These are phyloP conservation scores for Aspergillus unguis DNA, from an alignment of 2,329 filamentous ascomycete genomes.

Conservation along the genomic window DNA sequence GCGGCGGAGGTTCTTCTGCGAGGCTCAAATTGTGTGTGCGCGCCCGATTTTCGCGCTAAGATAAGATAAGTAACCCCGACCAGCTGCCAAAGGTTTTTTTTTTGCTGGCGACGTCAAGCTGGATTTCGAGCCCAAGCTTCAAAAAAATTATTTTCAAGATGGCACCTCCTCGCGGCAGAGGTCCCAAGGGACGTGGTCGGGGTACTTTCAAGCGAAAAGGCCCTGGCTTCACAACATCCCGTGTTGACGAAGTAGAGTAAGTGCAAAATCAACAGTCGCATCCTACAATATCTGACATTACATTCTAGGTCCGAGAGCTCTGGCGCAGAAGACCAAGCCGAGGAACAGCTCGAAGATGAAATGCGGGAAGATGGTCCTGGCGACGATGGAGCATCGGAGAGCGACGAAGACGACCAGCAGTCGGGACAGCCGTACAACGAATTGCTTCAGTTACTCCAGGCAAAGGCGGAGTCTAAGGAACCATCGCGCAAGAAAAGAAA, in stretches of 20 bases:
- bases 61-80: constrained; percentile 41
- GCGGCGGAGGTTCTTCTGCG: constrained; percentile 25
- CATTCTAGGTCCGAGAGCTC: constrained; percentile 27
- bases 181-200: constrained; percentile 30
- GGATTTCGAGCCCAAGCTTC: neutral
- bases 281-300: constrained; percentile 7
- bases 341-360: constrained; percentile 43
- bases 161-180: constrained; percentile 28
- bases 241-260: constrained; percentile 40
- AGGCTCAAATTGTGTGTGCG: constrained; percentile 42
- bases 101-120: neutral
- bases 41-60: constrained; percentile 47
- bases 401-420: constrained; percentile 43
- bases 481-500: constrained; percentile 55
- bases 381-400: constrained; percentile 39
- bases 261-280: constrained; percentile 13
- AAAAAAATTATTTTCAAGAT: constrained; percentile 16
- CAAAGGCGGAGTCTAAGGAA: constrained; percentile 39
- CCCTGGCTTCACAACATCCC: constrained; percentile 35
- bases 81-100: neutral
- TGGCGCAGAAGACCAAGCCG: constrained; percentile 31
- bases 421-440: constrained; percentile 52
- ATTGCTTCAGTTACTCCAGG: constrained; percentile 55
- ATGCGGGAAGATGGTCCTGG: constrained; percentile 39
- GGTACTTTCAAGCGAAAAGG: constrained; percentile 24